phyloP scores from a whole-genome alignment of 2,329 filamentous ascomycete species.

The Didymella pinodella region DNA sequence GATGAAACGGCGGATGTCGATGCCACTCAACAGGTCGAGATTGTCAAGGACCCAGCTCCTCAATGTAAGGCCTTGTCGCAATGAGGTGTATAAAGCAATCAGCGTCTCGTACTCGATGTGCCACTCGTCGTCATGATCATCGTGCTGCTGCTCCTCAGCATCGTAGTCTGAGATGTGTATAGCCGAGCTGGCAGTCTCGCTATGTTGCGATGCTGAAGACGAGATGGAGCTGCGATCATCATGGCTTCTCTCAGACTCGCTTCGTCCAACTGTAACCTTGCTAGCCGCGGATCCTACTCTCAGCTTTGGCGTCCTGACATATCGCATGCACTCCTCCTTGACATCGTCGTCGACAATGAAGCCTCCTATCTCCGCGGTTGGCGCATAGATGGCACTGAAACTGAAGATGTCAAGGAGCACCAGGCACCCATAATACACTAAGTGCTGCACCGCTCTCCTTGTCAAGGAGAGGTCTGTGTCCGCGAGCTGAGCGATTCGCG shows the following conservation, averaged over 20 bases:
- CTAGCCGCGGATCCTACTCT: slow-evolving; percentile 27
- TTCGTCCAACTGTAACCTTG: slow-evolving; percentile 19
- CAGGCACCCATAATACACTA: slow-evolving; percentile 92
- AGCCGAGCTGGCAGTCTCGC: slow-evolving; percentile 26
- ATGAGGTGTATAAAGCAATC: slow-evolving; percentile 83
- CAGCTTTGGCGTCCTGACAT: slow-evolving; percentile 65
- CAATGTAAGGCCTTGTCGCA: slow-evolving; percentile 82
- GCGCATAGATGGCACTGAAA: slow-evolving; percentile 89
- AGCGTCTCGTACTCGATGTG: slow-evolving; percentile 57
- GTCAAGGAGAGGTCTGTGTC: slow-evolving; percentile 88
- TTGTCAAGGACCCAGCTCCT: slow-evolving; percentile 86
- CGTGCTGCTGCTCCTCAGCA: slow-evolving; percentile 16
- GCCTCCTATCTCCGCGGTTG: slow-evolving; percentile 77
- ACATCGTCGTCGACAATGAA: slow-evolving; percentile 79
- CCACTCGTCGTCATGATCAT: slow-evolving; percentile 27
- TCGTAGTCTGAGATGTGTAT: slow-evolving; percentile 28
- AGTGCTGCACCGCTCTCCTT: slow-evolving; percentile 83
- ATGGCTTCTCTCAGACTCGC: slow-evolving; percentile 30
- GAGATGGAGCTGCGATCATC: slow-evolving; percentile 35
- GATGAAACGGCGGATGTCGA: slow-evolving; percentile 90
- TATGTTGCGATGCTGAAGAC: slow-evolving; percentile 33
- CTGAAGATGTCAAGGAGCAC: slow-evolving; percentile 94
- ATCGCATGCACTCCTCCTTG: slow-evolving; percentile 86
- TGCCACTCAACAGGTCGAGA: slow-evolving; percentile 72
- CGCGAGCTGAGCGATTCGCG: slow-evolving; percentile 82